phyloP scores from a whole-genome alignment of 768 basidiomycete genomes.

The Russula sp. region DNA sequence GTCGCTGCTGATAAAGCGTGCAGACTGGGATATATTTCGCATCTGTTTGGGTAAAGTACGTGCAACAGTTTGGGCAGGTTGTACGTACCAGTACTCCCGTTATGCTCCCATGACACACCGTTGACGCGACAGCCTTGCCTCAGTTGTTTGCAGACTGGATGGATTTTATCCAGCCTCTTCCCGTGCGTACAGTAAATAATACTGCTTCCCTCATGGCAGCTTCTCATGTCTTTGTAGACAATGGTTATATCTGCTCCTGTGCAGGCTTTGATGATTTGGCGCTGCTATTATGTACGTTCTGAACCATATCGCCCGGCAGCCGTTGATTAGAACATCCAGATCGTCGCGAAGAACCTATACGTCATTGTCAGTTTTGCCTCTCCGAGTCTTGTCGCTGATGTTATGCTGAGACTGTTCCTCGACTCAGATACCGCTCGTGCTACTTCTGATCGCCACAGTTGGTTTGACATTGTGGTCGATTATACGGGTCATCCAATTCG shows the following conservation, averaged over 20 bases:
- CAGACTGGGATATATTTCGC: constrained; percentile 5
- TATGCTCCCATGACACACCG: neutral
- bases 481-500: neutral
- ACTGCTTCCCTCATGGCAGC: neutral
- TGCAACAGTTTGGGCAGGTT: neutral
- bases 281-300: constrained; percentile 16
- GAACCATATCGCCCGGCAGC: neutral
- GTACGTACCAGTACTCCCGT: neutral
- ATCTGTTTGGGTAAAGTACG: constrained; percentile 2
- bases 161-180: neutral
- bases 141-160: neutral
- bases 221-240: constrained; percentile 1
- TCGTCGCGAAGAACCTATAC: constrained; percentile 1
- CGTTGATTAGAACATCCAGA: neutral
- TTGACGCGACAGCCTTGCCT: neutral
- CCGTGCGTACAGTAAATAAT: neutral
- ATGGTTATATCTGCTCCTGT: constrained; percentile 3
- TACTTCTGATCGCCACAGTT: constrained; percentile 1
- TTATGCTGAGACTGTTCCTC: neutral
- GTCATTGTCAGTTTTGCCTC: neutral
- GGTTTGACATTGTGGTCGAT: neutral
- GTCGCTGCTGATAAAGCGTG: neutral
- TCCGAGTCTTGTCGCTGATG: neutral
- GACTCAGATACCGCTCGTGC: constrained; percentile 2
- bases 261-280: constrained; percentile 12